phyloP scores from a whole-genome alignment of 2,329 filamentous ascomycete genomes.

The Leptographium flavum region DNA sequence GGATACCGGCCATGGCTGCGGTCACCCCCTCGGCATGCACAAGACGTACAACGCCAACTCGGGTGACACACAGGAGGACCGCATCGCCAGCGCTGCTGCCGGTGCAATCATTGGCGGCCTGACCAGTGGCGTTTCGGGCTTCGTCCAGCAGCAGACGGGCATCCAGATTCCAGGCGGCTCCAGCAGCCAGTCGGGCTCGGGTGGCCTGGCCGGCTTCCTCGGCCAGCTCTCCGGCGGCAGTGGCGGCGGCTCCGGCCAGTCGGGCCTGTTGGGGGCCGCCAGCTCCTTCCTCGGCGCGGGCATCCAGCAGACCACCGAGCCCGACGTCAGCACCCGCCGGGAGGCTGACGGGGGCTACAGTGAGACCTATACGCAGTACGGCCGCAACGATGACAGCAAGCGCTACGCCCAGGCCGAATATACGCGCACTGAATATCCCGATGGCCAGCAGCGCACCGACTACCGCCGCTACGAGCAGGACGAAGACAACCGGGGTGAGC shows the following conservation, averaged over 20 bases:
- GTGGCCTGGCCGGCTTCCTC: slow-evolving; percentile 3
- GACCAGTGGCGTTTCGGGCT: slow-evolving; percentile 33
- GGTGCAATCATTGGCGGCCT: slow-evolving; percentile 43
- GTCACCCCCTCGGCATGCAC: slow-evolving; percentile 63
- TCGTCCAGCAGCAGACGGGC: slow-evolving; percentile 32
- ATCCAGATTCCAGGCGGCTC: slow-evolving; percentile 21
- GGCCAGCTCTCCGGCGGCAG: background rate
- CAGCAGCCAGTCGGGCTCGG: slow-evolving; percentile 9
- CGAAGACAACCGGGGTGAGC: slow-evolving; percentile 20
- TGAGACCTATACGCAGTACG: slow-evolving; percentile 47
- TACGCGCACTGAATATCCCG: slow-evolving; percentile 40
- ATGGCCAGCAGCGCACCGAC: slow-evolving; percentile 42
- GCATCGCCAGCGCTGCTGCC: slow-evolving; percentile 41
- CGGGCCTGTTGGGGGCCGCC: slow-evolving; percentile 57
- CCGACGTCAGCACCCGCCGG: slow-evolving; percentile 31
- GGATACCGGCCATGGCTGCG: slow-evolving; percentile 74
- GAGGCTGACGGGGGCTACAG: slow-evolving; percentile 45
- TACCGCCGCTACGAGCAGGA: slow-evolving; percentile 47
- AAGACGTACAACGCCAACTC: slow-evolving; percentile 40
- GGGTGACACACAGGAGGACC: slow-evolving; percentile 35
- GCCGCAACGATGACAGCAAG: slow-evolving; percentile 30
- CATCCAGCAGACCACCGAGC: slow-evolving; percentile 27
- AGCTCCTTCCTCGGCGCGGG: slow-evolving; percentile 41
- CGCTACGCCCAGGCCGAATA: slow-evolving; percentile 48
- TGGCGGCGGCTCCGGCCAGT: slow-evolving; percentile 49